Evolutionary conservation across 179 eudicot species (phyloP), one percentile per base, ranked within the genome.

Genomic region (Spinacia oleracea): DNA sequence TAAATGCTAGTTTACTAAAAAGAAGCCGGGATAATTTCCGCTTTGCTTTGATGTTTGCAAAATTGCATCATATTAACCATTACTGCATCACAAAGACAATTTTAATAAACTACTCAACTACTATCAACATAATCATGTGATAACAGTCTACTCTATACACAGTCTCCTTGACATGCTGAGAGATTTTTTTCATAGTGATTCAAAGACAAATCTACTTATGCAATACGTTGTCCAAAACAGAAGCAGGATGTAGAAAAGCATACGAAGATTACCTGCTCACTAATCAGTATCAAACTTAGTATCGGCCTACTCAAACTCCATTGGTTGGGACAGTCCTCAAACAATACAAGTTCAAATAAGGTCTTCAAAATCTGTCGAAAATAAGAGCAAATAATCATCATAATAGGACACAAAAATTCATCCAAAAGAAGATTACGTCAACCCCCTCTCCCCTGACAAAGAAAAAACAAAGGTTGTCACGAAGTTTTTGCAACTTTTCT

Each of bases 271-370:
- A 94, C 99, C 99, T 96, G 94, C 85, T 94, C 98, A 67, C 87
- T 96, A 64, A 92, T 87, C 45, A 96, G 92, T 83, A 94, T 94
- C 87, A 96, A 86, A 81, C 97, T 92, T 78, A 96, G 82, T 87
- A 96, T 94, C 23, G 99, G 97, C 85, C 98, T 86, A 86, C 99
- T 96, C 78, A 96, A 91, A 84, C 97, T 96, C 99, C 99, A 94
- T 59, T 94, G 98, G 73, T 92, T 94, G 85, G 89, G 84, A 83
- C 90, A 87, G 81, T 96, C 99, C 81, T 94, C 94, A 78, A 91
- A 96, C 76, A 96, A 86, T 74, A 91, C 89, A 75, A 92, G 91
- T 91, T 96, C 99, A 80, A 94, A 96, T 56, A 96, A 87, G 31
- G 97, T 91, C 88, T 92, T 94, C 81, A 96, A 82, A 81, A 96